These are phyloP conservation scores for Fomitopsis pinicola DNA, from an alignment of 1,284 basidiomycete genomes.

Conservation along the genomic window DNA sequence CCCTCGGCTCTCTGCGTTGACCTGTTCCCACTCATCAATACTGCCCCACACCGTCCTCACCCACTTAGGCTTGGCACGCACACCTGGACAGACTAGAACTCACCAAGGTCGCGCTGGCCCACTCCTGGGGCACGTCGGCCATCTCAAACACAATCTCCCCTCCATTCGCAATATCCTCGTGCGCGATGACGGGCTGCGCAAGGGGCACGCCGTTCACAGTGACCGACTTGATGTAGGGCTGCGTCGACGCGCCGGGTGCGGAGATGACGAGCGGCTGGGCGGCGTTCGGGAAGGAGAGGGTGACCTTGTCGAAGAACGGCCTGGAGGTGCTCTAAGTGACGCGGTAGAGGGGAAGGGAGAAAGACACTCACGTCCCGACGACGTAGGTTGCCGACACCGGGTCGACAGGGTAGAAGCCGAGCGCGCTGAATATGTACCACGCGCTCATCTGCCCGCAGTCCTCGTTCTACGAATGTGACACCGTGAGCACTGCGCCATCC, in stretches of 20 bases:
- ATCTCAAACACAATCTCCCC: constrained; percentile 63
- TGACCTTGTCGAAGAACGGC: constrained; percentile 66
- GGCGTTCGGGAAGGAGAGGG: constrained; percentile 47
- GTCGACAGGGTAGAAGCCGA: constrained; percentile 87
- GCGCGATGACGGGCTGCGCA: constrained; percentile 45
- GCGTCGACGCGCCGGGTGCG: constrained; percentile 48
- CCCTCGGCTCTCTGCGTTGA: neutral
- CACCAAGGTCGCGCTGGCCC: constrained; percentile 22
- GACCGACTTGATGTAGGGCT: constrained; percentile 57
- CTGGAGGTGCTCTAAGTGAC: constrained; percentile 23
- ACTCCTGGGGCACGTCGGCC: constrained; percentile 42
- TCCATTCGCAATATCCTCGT: constrained; percentile 53
- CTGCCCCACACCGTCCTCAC: neutral
- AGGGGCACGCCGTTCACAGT: constrained; percentile 45
- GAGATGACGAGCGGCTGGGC: constrained; percentile 41
- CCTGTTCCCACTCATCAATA: neutral
- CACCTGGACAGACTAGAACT: constrained; percentile 3
- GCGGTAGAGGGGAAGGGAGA: neutral
- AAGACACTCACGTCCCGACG: constrained; percentile 55
- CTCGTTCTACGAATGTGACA: constrained; percentile 55
- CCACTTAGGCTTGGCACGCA: neutral
- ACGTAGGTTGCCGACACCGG: constrained; percentile 73
- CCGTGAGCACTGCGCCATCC: neutral
- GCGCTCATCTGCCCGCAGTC: constrained; percentile 89
- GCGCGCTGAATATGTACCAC: constrained; percentile 79